Base-by-base conservation (phyloP, 768 basidiomycete genomes). In the Pleurotus platypus region DNA sequence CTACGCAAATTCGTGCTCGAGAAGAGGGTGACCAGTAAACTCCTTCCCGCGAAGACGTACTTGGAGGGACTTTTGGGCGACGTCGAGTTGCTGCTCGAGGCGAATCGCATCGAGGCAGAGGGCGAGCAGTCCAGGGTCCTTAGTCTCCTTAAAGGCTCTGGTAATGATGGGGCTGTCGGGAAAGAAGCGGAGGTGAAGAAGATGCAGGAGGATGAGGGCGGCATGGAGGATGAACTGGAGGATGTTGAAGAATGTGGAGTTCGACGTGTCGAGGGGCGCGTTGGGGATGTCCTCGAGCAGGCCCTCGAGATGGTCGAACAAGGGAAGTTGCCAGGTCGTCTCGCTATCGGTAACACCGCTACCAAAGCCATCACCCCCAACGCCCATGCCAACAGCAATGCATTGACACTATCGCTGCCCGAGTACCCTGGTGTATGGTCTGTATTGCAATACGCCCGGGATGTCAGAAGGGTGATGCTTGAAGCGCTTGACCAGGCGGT, bases 21-120 rank as follows among this genome's bases (percentile, higher is more conserved):
- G 72, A 98, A 98, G 76, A 88, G 97, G 24, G 82, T 89, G n/a
- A 93, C 92, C 73, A 96, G 94, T 46, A 99, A 98, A 75, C 87
- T 99, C 45, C 86, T 90, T 20, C 97, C 97, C 13, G 94, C 87
- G 11, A 85, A 90, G 59, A 96, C 93, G 12, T 99, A 96, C 73
- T 82, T 99, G 50, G 81, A 81, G 62, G 87, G 96, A 66, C 80
- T 98, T n/a, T 82, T 99, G 58, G 78, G 85, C 49, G 96, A 99
- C 68, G 78, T 99, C 49, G 92, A 94, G 61, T 75, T 97, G 22
- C 85, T 99, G 57, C 89, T 90, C 3, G 78, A 85, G 9, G 83
- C 93, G 60, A 99, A 99, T 66, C 82, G 86, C 27, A 84, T 94
- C 58, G 85, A 93, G n/a, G 94, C 97, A 1, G 80, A 87, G 57